phyloP scores from a whole-genome alignment of 192 early-diverging fungal genomes.

The Dispira simplex region DNA sequence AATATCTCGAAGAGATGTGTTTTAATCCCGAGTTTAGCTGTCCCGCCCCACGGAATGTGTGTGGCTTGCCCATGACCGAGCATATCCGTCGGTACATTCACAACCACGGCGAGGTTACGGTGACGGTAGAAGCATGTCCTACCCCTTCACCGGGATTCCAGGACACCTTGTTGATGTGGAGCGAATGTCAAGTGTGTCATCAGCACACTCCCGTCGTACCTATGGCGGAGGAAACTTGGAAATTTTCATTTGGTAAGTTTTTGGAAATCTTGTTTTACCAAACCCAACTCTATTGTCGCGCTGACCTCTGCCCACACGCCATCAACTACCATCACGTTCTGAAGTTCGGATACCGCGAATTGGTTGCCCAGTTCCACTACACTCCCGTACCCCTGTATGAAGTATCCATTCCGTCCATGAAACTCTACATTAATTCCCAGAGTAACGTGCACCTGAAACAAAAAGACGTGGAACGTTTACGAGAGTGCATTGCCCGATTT shows the following conservation, averaged over 20 bases:
- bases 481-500: conserved; percentile 54
- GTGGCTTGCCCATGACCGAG: conserved; percentile 58
- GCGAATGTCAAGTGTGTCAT: conserved; percentile 59
- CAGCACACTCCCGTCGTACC: conserved; percentile 49
- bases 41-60: conserved; percentile 35
- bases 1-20: conserved; percentile 74
- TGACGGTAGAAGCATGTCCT: conserved; percentile 45
- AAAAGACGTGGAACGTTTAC: conserved; percentile 52
- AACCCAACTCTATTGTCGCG: conserved; percentile 38
- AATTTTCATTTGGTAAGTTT: conserved; percentile 96
- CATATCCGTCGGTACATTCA: conserved; percentile 86
- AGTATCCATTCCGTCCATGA: conserved; percentile 53
- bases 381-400: conserved; percentile 54
- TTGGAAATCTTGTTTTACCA: conserved; percentile 86
- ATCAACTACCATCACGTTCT: conserved; percentile 70
- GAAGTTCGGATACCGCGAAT: conserved; percentile 62
- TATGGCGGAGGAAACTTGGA: conserved; percentile 79
- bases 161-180: conserved; percentile 82
- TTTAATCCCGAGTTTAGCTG: conserved; percentile 50
- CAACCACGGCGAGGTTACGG: conserved; percentile 57
- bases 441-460: conserved; percentile 36
- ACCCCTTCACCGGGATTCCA: conserved; percentile 47
- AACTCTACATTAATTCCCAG: conserved; percentile 32
- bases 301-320: conserved; percentile 67
- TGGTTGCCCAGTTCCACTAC: conserved; percentile 67